Percentiles rank a stretch among this genome's conserved stretches.
These are phyloP conservation scores for Curvularia spicifera DNA, from an alignment of 2,329 filamentous ascomycete species.

Conservation along the genomic window DNA sequence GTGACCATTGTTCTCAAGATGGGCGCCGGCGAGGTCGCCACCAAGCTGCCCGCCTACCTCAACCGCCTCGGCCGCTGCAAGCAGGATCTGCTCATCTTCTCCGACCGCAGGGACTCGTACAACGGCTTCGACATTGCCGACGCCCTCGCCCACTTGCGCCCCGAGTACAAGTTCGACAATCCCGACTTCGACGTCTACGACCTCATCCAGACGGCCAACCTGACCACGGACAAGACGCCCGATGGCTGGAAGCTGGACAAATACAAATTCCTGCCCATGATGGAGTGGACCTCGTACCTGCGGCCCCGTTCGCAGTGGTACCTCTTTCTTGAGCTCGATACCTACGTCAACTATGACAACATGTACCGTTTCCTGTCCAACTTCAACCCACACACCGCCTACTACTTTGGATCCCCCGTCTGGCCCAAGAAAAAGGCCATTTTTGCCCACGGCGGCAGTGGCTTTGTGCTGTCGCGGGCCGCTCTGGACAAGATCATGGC, in stretches of 20 bases:
- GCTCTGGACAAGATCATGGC: slow-evolving; percentile 56
- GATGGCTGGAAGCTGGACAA: slow-evolving; percentile 64
- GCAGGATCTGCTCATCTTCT: slow-evolving; percentile 63
- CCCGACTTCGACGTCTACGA: slow-evolving; percentile 61
- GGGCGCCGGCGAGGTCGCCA: slow-evolving; percentile 62
- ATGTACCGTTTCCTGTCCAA: slow-evolving; percentile 50
- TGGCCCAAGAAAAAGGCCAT: slow-evolving; percentile 43
- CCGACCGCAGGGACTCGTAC: slow-evolving; percentile 62
- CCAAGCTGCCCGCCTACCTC: slow-evolving; percentile 64
- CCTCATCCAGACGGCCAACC: slow-evolving; percentile 50
- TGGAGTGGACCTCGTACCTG: slow-evolving; percentile 56
- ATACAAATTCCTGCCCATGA: slow-evolving; percentile 65
- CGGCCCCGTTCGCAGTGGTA: slow-evolving; percentile 45
- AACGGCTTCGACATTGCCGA: slow-evolving; percentile 57
- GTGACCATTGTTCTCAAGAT: slow-evolving; percentile 64
- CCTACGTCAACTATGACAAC: slow-evolving; percentile 49
- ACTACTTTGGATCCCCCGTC: slow-evolving; percentile 53
- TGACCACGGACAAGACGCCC: slow-evolving; percentile 52
- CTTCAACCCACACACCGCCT: slow-evolving; percentile 45
- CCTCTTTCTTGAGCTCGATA: slow-evolving; percentile 49
- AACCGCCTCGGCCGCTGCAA: slow-evolving; percentile 62
- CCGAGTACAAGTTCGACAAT: slow-evolving; percentile 51
- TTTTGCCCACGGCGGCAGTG: slow-evolving; percentile 54
- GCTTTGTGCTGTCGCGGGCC: slow-evolving; percentile 54
- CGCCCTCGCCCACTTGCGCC: slow-evolving; percentile 54